Conservation (phyloP, 2,329 filamentous ascomycete species). For the Xylariaceae sp. region DNA sequence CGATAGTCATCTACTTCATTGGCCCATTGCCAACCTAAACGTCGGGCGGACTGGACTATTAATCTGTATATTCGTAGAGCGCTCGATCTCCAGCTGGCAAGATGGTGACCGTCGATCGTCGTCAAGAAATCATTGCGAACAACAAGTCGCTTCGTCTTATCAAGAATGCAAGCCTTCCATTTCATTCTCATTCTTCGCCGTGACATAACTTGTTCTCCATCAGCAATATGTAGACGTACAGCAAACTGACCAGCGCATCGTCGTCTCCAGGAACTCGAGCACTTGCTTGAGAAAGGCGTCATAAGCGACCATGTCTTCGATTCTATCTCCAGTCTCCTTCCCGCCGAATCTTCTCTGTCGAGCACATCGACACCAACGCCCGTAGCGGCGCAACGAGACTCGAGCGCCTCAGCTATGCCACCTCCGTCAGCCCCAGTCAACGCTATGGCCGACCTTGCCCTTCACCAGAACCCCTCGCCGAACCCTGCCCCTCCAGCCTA, state of each 20-base stretch:
- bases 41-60: background rate
- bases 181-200: background rate
- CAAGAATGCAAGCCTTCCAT: constrained; percentile 61
- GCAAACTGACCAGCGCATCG: background rate
- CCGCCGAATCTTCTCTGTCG: constrained; percentile 60
- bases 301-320: constrained; percentile 73
- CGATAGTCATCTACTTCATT: background rate
- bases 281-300: constrained; percentile 74
- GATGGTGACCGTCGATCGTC: constrained; percentile 49
- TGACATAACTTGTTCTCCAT: background rate
- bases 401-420: constrained; percentile 28
- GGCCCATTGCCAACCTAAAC: background rate
- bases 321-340: constrained; percentile 68
- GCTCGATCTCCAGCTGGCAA: constrained; percentile 15
- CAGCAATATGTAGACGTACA: background rate
- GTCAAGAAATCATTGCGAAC: constrained; percentile 60
- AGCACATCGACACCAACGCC: constrained; percentile 39
- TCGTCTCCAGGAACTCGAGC: constrained; percentile 74
- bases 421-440: constrained; percentile 30
- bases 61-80: background rate
- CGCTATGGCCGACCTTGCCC: constrained; percentile 41
- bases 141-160: constrained; percentile 84
- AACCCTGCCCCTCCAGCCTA: constrained; percentile 48
- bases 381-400: constrained; percentile 24
- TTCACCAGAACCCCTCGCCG: constrained; percentile 30